Evolutionary conservation across 2,329 filamentous ascomycete genomes (phyloP), one percentile per base, ranked within the genome.

Genomic region (Fusarium chuoi): DNA sequence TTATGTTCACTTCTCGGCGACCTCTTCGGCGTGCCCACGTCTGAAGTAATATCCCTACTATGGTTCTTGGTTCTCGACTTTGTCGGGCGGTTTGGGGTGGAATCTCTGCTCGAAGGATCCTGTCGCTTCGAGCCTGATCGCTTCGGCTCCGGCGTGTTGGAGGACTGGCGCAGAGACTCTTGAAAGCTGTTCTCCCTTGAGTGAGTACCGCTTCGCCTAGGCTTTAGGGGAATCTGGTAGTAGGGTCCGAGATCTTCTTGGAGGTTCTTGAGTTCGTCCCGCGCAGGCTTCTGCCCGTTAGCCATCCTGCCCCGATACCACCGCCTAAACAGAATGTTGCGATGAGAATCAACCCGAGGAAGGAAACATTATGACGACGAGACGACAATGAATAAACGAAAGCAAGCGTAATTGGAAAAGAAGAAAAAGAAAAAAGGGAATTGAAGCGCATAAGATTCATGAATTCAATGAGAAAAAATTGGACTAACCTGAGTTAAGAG

Each of bases 191-290:
- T 74, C 65, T 75, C 71, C 54, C 70, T 71, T 57, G 77, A 78
- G 22, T 76, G 74, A 51, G 75, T 70, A 39, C 68, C 68, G 52
- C 71, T 77, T 68, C 78, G 67, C 62, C 77, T 69, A 26, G 73
- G 75, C 42, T 75, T 74, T 17, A 77, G 64, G 30, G 77, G 74
- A 62, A 77, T 72, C 42, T 80, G 77, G 66, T 79, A 82, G 61
- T 79, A 81, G 18, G 80, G 79, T 14, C 81, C 81, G 56, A 82
- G 80, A 54, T 82, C 76, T 74, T 82, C 80, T 52, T 76, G 73
- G 66, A 82, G 81, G 46, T 79, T 79, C 68, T 77, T 78, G 72
- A 82, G 65, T 76, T 82, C 80, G 73, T 77, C 78, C 75, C 77
- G 75, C 68, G 76, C 71, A 75, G 78, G 77, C 77, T 76, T 79